Base-by-base conservation (phyloP, 768 basidiomycete genomes). In the Rhodosporidiobolus sp. region DNA sequence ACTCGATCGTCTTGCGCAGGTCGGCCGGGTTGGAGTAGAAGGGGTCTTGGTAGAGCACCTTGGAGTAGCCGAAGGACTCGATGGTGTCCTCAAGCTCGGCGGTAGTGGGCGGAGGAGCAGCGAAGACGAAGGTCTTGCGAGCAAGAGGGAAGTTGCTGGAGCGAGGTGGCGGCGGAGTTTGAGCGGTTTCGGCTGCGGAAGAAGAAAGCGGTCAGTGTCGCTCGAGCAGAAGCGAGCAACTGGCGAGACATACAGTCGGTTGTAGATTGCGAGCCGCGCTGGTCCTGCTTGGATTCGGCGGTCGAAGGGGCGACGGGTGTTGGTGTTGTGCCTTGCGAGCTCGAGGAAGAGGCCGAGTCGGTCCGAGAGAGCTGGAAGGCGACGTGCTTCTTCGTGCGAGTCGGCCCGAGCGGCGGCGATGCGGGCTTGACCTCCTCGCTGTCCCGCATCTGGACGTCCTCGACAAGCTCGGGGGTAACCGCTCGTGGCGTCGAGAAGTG, bases 1-100 rank as follows among this genome's bases (percentile, higher is more conserved):
- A 94, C 81, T 92, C 89, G 76, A 87, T n/a, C 82, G 81, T 45
- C 84, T 84, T 1, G 92, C 38, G 89, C 0, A 88, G 85, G 79
- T 98, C 95, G 8, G 77, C 75, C 32, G 84, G 83, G 62, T 86
- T 86, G 11, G 91, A 92, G 78, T 92, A 99, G 80, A 86, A 89
- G 0, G 94, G 90, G n/a, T 86, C 83, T 56, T 85, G 86, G 80
- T 96, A 94, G 32, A 90, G 79, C 75, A 86, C 87, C 57, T 79
- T 81, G 8, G 87, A 85, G 12, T 90, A 79, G 10, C 77, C 78
- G 48, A 19, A 50, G 0, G 43, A 59, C 30, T 84, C 84, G 74
- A 86, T 81, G 0, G 79, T 77, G 45, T 84, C 83, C 22, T 88
- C 67, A 57, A 83, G 84, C 12, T 79, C 78, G 11, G 85, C 66